Base-by-base conservation (phyloP, 768 basidiomycete species). In the Tulasnella sp. region DNA sequence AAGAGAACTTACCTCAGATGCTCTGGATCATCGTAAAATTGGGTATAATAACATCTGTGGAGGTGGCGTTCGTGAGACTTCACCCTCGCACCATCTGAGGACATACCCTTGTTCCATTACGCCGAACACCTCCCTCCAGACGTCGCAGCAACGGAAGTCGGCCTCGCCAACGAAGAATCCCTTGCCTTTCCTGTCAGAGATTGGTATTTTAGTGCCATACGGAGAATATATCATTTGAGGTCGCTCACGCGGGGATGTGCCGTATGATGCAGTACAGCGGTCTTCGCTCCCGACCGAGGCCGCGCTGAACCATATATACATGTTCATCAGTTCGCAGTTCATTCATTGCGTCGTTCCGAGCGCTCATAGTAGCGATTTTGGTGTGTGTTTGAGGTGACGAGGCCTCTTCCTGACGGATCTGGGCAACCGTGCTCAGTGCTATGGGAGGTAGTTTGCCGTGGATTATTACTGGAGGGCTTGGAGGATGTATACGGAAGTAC, bases 11-110 rank as follows among this genome's bases (percentile, higher is more conserved):
- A 59, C 57, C 49, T 59, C 31, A 59, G 25, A 31, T 59, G 57
- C 57, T 59, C 57, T 19, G 57, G 57, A 31, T 59, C 57, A 34
- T 59, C 30, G 31, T 22, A 51, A 34, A 59, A 59, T 24, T 59
- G 57, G 25, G 57, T 59, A 59, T 59, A 59, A 17, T 29, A 56
- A 43, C 54, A 56, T 24, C 54, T 56, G 22, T 29, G 19, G 11
- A 11, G 38, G 44, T 4, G 24, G 41, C 21, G 38, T 24, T 2
- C 24, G 9, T 12, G 24, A 27, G 34, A 12, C 29, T 17, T 27
- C 24, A 25, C 22, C 21, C 8, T 7, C 22, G 44, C 19, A 9
- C 19, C 10, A 27, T 19, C 19, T 19, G 25, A n/a, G 8, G 25
- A 46, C 49, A 5, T 30, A 59, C 48, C 57, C 57, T 50, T 59